A percentile compares a stretch with the other conserved stretches of the same genome.
Conservation (phyloP, 371 early-diverging fungal genomes). For the Rhizopus arrhizus region DNA sequence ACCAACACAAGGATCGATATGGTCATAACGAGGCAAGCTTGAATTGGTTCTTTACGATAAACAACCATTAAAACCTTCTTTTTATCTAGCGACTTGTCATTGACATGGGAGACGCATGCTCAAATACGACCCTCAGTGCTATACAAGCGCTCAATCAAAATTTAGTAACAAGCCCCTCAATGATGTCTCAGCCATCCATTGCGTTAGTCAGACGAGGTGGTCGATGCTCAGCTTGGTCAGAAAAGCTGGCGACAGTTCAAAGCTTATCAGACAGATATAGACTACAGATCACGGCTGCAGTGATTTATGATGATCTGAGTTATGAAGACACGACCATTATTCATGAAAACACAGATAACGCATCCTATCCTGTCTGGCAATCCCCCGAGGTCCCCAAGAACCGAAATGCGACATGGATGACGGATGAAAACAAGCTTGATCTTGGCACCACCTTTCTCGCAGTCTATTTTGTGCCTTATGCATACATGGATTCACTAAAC, state of each 20-base stretch:
- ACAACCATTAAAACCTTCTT: background rate
- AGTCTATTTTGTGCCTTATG: slow-evolving; percentile 33
- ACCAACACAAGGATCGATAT: slow-evolving; percentile 29
- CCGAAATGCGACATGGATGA: slow-evolving; percentile 36
- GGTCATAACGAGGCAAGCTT: slow-evolving; percentile 33
- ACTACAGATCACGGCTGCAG: slow-evolving; percentile 29
- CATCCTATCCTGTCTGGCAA: slow-evolving; percentile 28
- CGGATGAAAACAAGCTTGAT: slow-evolving; percentile 35
- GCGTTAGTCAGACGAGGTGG: slow-evolving; percentile 40
- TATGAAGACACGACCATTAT: slow-evolving; percentile 17
- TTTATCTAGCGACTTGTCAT: slow-evolving; percentile 23
- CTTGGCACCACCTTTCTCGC: slow-evolving; percentile 24
- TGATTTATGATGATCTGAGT: slow-evolving; percentile 36
- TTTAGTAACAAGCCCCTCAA: slow-evolving; percentile 24
- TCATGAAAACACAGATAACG: slow-evolving; percentile 16
- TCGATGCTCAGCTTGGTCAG: slow-evolving; percentile 34
- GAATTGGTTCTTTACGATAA: background rate
- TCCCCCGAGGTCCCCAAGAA: slow-evolving; percentile 19
- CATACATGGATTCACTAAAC: slow-evolving; percentile 25
- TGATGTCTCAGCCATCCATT: slow-evolving; percentile 35
- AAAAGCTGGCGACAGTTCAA: slow-evolving; percentile 32
- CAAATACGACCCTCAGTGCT: slow-evolving; percentile 16
- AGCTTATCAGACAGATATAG: slow-evolving; percentile 21
- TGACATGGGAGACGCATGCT: slow-evolving; percentile 30
- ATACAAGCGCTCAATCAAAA: slow-evolving; percentile 17